Conservation (phyloP, 768 basidiomycete species). For the Hirschioporus abietinus region DNA sequence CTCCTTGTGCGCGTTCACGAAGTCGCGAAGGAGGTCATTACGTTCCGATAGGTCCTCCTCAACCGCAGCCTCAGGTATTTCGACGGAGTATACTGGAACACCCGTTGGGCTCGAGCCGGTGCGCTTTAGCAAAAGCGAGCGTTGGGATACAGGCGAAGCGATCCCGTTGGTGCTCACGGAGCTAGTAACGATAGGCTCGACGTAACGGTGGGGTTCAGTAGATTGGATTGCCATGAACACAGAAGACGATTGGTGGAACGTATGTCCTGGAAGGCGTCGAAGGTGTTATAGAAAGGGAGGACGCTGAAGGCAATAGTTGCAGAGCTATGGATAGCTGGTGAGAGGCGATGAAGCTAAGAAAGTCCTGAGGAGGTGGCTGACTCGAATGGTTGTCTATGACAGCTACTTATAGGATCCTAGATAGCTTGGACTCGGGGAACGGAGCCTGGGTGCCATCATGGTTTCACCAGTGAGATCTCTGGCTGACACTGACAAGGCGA, state of each 20-base stretch:
- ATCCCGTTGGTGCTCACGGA: not conserved
- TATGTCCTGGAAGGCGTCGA: not conserved
- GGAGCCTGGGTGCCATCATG: not conserved
- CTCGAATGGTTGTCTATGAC: not conserved
- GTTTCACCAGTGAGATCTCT: not conserved
- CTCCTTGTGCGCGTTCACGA: constrained; percentile 1
- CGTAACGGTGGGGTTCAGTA: not conserved
- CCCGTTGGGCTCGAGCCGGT: not conserved
- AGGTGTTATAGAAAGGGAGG: no score
- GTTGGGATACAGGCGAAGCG: not conserved
- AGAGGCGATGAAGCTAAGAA: not conserved
- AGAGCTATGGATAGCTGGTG: not conserved
- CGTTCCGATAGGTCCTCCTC: not conserved
- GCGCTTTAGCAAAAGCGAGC: not conserved
- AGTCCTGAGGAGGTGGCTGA: not conserved
- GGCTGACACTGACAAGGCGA: not conserved
- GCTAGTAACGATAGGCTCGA: not conserved
- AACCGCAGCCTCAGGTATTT: not conserved
- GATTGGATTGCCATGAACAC: not conserved
- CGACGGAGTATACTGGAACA: not conserved
- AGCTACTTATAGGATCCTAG: not conserved
- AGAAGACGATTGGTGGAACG: not conserved
- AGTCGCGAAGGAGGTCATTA: not conserved
- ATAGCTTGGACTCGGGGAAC: not conserved
- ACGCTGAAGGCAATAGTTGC: not conserved